Base-by-base conservation (phyloP, 306 rosid genomes). In the Sicyos baderoa region DNA sequence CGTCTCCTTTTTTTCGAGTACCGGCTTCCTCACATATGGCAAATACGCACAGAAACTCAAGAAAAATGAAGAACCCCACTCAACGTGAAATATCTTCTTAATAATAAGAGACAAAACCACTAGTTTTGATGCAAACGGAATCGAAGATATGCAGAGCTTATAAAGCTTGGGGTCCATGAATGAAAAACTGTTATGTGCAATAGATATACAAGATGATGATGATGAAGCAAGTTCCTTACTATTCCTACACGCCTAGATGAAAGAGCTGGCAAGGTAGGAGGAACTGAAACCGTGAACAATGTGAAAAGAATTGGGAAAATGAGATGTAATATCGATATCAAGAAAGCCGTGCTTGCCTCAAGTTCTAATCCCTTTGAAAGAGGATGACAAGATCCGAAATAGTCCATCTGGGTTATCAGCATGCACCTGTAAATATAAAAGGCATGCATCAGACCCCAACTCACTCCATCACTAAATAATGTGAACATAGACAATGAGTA, bases 331-430 rank as follows among this genome's bases (percentile, higher is more conserved):
- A 13, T 1, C 6, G 60, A 4, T 55, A 10, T 32, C 25, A 35
- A 61, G 25, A 60, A 29, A 7, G 45, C 5, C 64, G 15, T 58
- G 44, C 64, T 6, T n/a, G 37, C 71, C 37, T 66, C 40, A 66
- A 47, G 75, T 77, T 83, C 78, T 83, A 74, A 75, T 32, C 71
- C 86, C 72, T 73, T 60, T 73, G 74, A 93, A 93, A 71, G 98
- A 88, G 73, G 96, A 88, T n/a, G 90, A 77, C 67, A 93, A 75
- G 64, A 93, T 89, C 87, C 85, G 83, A 74, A 93, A 93, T 54
- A 93, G 94, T 35, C 97, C 98, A 60, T 93, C 98, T 11, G 97
- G 97, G 68, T 93, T 89, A 83, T 93, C 98, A 3, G 98, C 79
- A 50, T 89, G 97, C 48, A 93, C 97, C 97, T 92, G 91, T 84